Conservation (phyloP, 2,329 filamentous ascomycete species). For the Sporothrix brunneoviolacea region DNA sequence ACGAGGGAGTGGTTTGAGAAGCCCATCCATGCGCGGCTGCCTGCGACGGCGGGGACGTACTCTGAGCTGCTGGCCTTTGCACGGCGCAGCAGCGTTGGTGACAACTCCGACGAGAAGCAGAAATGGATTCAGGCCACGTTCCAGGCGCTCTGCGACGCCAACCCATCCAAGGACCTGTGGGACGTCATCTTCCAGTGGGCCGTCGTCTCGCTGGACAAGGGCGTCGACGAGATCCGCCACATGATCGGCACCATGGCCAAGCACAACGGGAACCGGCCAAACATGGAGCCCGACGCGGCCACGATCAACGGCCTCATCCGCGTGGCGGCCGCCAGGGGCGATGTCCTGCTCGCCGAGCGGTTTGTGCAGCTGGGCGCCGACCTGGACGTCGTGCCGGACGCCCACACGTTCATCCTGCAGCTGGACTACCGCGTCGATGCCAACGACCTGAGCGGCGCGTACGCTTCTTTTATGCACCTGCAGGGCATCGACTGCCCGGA, state of each 20-base stretch:
- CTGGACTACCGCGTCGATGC: constrained; percentile 70
- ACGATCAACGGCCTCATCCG: constrained; percentile 74
- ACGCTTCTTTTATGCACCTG: constrained; percentile 58
- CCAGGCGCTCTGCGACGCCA: constrained; percentile 38
- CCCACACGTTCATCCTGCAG: constrained; percentile 64
- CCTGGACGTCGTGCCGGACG: constrained; percentile 59
- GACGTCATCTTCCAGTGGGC: constrained; percentile 72
- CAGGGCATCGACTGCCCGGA: constrained; percentile 46
- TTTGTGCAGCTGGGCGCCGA: constrained; percentile 62
- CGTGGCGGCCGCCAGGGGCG: constrained; percentile 62
- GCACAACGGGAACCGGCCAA: constrained; percentile 37
- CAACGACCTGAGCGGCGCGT: constrained; percentile 64
- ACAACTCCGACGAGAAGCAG: constrained; percentile 30
- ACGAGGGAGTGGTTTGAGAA: constrained; percentile 63
- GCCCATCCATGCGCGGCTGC: constrained; percentile 35
- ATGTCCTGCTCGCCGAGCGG: constrained; percentile 66
- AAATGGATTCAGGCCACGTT: constrained; percentile 59
- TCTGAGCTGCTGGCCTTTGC: constrained; percentile 54
- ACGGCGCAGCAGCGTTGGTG: constrained; percentile 30
- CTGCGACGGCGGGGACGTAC: constrained; percentile 41
- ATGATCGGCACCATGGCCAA: constrained; percentile 64
- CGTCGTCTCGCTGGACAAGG: constrained; percentile 60
- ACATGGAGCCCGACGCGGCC: constrained; percentile 52
- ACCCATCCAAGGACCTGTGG: constrained; percentile 51
- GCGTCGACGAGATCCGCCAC: constrained; percentile 62